Conservation (phyloP, 257 asterid species). For the Cordia subcordata region DNA sequence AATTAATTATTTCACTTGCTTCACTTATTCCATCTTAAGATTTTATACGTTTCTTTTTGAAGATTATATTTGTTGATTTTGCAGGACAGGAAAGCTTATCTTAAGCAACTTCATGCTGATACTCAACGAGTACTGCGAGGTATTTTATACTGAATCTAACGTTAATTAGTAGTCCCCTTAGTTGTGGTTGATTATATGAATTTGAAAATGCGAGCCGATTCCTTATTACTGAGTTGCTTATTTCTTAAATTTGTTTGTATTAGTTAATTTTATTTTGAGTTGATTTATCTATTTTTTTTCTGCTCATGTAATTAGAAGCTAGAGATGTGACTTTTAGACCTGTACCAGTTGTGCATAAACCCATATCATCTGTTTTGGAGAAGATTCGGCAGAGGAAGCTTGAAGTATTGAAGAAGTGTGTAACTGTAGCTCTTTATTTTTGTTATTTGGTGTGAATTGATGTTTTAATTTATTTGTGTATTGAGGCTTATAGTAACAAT, state of each 20-base stretch:
- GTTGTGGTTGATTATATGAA: no score
- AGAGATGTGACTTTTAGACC: conserved; percentile 74
- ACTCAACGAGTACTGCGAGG: conserved; percentile 87
- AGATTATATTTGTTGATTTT: conserved; percentile 12
- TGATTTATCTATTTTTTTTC: conserved; percentile 3
- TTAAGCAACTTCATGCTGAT: conserved; percentile 82
- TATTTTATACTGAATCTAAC: conserved; percentile 8
- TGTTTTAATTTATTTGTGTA: neutral
- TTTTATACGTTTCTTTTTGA: conserved; percentile 5
- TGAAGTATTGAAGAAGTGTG: conserved; percentile 60
- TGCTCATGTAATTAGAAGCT: conserved; percentile 40
- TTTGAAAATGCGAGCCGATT: no score
- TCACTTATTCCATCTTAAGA: neutral
- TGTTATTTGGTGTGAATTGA: conserved; percentile 3
- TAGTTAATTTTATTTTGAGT: neutral
- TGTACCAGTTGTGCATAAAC: conserved; percentile 56
- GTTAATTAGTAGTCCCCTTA: neutral
- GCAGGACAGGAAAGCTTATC: conserved; percentile 63
- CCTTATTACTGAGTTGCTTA: no score
- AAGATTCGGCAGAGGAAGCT: conserved; percentile 91
- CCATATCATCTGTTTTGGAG: conserved; percentile 80
- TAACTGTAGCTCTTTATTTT: conserved; percentile 10
- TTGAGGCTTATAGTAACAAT: conserved; percentile 2
- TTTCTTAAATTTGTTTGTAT: neutral
- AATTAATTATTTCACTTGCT: neutral